Conservation (phyloP, 164 flowering plant genomes). For the Vitis rupestris region DNA sequence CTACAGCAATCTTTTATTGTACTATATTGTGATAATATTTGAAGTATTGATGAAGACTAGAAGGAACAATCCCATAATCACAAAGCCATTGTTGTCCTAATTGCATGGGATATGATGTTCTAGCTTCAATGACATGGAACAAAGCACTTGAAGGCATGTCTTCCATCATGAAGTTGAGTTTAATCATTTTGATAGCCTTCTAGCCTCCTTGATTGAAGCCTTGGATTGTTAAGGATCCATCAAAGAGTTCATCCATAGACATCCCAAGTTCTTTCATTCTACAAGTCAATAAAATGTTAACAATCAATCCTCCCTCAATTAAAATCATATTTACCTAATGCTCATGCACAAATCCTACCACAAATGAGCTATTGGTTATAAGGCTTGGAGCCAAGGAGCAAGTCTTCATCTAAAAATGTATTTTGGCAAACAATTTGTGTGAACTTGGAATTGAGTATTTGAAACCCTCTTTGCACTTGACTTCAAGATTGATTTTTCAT, state of each 20-base stretch:
- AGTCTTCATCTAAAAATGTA: background rate
- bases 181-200: background rate
- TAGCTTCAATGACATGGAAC: slow-evolving; percentile 10
- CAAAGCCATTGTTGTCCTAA: slow-evolving; percentile 9
- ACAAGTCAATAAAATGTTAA: background rate
- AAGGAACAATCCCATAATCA: slow-evolving; percentile 1
- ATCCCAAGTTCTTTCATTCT: no score
- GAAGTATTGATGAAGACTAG: slow-evolving; percentile 9
- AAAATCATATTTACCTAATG: background rate
- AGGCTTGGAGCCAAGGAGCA: background rate
- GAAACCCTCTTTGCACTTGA: no score
- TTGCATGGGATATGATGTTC: background rate
- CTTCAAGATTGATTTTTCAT: no score
- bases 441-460: no score
- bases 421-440: no score
- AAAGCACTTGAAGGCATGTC: background rate
- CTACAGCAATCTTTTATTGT: background rate
- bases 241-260: background rate
- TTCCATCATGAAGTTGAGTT: background rate
- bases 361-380: background rate
- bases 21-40: slow-evolving; percentile 1
- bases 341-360: background rate
- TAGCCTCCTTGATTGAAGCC: slow-evolving; percentile 6
- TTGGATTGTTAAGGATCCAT: background rate
- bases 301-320: background rate